These are phyloP conservation scores for Cicer chorassanicum DNA, from an alignment of 306 rosid species.

Conservation along the genomic window DNA sequence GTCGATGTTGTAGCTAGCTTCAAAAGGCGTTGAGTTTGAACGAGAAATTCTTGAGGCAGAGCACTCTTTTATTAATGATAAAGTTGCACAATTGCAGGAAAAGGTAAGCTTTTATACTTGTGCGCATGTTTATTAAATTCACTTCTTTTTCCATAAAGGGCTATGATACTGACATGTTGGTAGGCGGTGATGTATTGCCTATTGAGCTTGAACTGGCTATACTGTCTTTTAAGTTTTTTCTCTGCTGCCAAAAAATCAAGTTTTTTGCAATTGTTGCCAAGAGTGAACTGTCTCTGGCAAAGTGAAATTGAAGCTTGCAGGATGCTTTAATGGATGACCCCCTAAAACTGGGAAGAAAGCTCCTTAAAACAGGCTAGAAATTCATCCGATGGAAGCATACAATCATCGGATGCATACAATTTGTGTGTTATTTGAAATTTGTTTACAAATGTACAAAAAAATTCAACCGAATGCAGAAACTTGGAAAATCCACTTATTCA, in stretches of 20 bases:
- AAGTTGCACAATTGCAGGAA: slow-evolving; percentile 68
- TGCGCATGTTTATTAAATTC: not conserved
- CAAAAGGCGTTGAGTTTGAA: slow-evolving; percentile 81
- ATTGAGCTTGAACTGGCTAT: slow-evolving; percentile 50
- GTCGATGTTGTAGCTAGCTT: slow-evolving; percentile 61
- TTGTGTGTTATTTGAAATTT: not conserved
- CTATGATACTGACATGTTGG: too few species aligned
- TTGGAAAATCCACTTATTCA: not conserved
- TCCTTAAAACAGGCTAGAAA: not conserved
- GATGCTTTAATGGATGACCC: not conserved
- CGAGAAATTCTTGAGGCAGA: slow-evolving; percentile 86
- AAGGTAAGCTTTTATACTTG: slow-evolving; percentile 56
- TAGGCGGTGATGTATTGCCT: slow-evolving; percentile 26
- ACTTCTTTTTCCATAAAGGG: slow-evolving; percentile 27
- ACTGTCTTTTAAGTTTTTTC: not conserved
- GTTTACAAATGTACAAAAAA: not conserved
- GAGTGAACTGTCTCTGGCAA: not conserved
- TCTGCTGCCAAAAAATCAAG: too few species aligned
- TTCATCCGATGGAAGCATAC: not conserved
- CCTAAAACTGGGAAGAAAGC: not conserved
- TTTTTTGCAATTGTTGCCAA: not conserved
- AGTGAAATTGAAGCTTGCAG: not conserved
- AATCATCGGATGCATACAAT: too few species aligned
- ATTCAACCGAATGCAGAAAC: not conserved
- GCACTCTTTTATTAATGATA: slow-evolving; percentile 63